Conservation (phyloP, 164 flowering plant genomes). For the Macadamia integrifolia region DNA sequence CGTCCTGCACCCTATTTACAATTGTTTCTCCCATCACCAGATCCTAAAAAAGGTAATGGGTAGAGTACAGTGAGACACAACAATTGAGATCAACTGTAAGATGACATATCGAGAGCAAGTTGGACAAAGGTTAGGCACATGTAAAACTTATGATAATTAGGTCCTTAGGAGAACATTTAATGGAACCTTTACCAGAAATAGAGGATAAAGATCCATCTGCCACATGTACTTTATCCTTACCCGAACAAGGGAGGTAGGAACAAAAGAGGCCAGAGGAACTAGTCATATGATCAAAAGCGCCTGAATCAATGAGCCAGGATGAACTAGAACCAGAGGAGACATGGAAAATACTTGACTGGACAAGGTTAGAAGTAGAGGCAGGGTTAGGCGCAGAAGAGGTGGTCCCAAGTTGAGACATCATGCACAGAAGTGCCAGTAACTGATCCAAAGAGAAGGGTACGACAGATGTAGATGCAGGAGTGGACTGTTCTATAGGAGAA, state of each 20-base stretch:
- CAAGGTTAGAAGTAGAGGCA: neutral
- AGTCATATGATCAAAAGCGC: neutral
- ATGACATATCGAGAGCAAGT: neutral
- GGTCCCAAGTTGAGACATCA: too few relatives aligned
- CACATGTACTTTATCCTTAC: neutral
- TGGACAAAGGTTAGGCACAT: neutral
- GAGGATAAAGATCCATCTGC: neutral
- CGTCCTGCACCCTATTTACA: neutral
- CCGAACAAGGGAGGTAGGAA: neutral
- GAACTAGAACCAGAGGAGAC: neutral
- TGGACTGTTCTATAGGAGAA: too few relatives aligned
- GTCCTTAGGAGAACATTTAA: neutral
- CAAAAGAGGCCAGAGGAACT: neutral
- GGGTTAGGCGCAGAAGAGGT: too few relatives aligned
- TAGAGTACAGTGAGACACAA: neutral
- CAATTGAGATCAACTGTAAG: neutral
- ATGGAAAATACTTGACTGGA: neutral
- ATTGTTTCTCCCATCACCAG: neutral
- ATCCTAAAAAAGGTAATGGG: neutral
- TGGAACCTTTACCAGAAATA: neutral
- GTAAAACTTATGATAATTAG: neutral
- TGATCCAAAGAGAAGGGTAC: too few relatives aligned
- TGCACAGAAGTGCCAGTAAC: too few relatives aligned
- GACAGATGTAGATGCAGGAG: too few relatives aligned
- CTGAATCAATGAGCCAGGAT: neutral